Percentiles rank a stretch among this genome's conserved stretches.
Evolutionary conservation across 2,329 filamentous ascomycete species (phyloP).

Genomic region (Aspergillus fischeri): DNA sequence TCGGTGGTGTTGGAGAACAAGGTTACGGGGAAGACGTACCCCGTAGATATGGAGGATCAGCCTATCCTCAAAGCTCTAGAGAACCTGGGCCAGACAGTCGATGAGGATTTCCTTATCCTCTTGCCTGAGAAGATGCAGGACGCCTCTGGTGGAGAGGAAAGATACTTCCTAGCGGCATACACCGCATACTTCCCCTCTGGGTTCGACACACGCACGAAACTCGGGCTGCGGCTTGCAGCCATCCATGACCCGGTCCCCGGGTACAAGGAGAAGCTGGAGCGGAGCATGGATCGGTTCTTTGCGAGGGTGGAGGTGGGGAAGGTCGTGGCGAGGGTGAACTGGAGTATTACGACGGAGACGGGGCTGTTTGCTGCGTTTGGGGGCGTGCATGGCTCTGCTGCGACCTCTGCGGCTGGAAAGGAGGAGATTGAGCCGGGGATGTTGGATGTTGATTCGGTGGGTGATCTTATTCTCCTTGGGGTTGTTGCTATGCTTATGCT

Average conservation of each 20-base stretch:
- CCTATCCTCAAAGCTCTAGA: conserved; percentile 32
- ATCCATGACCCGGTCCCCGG: conserved; percentile 59
- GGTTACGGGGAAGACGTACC: conserved; percentile 42
- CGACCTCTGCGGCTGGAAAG: conserved; percentile 15
- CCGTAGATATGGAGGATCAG: conserved; percentile 16
- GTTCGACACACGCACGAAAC: conserved; percentile 54
- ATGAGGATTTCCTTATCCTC: conserved; percentile 59
- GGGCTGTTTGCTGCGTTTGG: conserved; percentile 40
- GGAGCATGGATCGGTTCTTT: conserved; percentile 61
- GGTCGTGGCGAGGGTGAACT: conserved; percentile 54
- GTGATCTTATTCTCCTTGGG: neutral
- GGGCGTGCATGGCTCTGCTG: conserved; percentile 26
- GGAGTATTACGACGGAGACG: conserved; percentile 38
- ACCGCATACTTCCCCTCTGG: conserved; percentile 55
- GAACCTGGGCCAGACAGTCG: conserved; percentile 50
- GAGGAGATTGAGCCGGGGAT: conserved; percentile 28
- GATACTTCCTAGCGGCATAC: conserved; percentile 56
- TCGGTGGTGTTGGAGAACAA: conserved; percentile 35
- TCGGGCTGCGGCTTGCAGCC: conserved; percentile 48
- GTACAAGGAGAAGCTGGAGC: conserved; percentile 54
- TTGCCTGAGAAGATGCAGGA: conserved; percentile 32
- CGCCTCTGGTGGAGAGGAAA: conserved; percentile 15
- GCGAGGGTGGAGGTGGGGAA: conserved; percentile 50
- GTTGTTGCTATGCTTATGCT: neutral
- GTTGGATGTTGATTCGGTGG: conserved; percentile 43